A percentile compares a stretch with the other conserved stretches of the same genome.
Evolutionary conservation across 2,329 filamentous ascomycete species (phyloP).

Genomic region (Botrytis porri): DNA sequence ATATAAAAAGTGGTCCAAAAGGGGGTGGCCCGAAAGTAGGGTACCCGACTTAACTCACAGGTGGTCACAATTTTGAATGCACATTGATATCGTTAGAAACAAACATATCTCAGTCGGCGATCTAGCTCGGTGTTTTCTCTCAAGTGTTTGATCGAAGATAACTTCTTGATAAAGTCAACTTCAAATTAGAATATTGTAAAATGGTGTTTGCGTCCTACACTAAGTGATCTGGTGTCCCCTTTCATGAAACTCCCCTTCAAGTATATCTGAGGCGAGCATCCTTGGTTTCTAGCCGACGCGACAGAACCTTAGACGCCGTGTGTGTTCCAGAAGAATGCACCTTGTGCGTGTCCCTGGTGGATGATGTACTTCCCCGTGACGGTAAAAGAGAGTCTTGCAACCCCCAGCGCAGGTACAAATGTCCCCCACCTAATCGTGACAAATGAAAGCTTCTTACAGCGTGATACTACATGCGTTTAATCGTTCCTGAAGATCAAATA

Average conservation of each 20-base stretch:
- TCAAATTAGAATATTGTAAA: background rate
- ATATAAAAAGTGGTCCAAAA: no score
- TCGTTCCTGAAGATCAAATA: background rate
- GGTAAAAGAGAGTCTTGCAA: background rate
- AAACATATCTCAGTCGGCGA: background rate
- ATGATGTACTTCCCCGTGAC: background rate
- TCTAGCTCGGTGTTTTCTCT: background rate
- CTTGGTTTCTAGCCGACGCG: background rate
- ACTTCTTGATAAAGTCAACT: background rate
- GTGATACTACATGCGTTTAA: background rate
- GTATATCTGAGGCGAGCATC: slow-evolving; percentile 5
- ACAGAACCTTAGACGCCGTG: slow-evolving; percentile 14
- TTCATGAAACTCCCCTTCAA: slow-evolving; percentile 1
- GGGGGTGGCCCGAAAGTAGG: no score
- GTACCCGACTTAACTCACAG: no score
- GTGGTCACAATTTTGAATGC: background rate
- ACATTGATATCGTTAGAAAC: background rate
- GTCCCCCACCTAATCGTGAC: slow-evolving; percentile 9
- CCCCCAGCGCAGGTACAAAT: slow-evolving; percentile 15
- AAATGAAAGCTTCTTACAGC: slow-evolving; percentile 3
- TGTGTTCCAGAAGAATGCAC: slow-evolving; percentile 19
- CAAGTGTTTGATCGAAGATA: background rate
- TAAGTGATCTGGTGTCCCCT: background rate
- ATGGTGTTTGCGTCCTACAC: background rate
- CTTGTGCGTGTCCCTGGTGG: background rate